Base-by-base conservation (phyloP, 1,284 basidiomycete genomes). In the Phellinidium pouzarii region DNA sequence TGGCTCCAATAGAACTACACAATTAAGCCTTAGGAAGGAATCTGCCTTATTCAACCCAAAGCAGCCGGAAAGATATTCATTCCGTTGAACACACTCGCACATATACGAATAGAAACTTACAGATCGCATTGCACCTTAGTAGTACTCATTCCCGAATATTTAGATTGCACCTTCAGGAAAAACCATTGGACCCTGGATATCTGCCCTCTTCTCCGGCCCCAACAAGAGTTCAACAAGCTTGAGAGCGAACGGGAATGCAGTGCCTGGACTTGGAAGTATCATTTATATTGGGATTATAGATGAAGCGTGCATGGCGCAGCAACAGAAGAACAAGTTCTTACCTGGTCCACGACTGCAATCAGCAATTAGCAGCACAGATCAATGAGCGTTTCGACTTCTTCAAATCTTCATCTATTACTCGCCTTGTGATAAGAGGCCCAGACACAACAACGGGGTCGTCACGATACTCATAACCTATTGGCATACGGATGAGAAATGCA, bases 401-500 rank as follows among this genome's bases (percentile, higher is more conserved):
- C 36, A 20, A 40, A 7, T 17, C 37, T 19, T 3, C 7, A 20
- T 4, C 8, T 42, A 34, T 43, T 19, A 59, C 68, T 42, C 56
- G 86, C 88, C 85, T 89, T 14, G 89, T 91, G 34, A 94, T 75
- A 4, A 94, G 72, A 49, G 82, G 85, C 1, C 77, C 78, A 2
- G 87, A 85, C 12, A 87, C 71, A 27, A 91, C 88, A 7, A 94
- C 90, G 1, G 84, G 64, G 2, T 87, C 81, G 55, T 93, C 90
- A 2, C 74, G 77, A 66, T 94, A 94, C 0, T 82, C 76, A 59
- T 87, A 94, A 5, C 73, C 88, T 91, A 48, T n/a, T n/a, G n/a
- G n/a, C n/a, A n/a, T n/a, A n/a, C 19, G 52, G 36, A 36, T 4
- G 7, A 23, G 31, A 22, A 40, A 19, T 38, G 17, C 31, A 34